Evolutionary conservation across 2,329 filamentous ascomycete species (phyloP), one percentile per base, ranked within the genome.

Genomic region (Penicillium nordicum): DNA sequence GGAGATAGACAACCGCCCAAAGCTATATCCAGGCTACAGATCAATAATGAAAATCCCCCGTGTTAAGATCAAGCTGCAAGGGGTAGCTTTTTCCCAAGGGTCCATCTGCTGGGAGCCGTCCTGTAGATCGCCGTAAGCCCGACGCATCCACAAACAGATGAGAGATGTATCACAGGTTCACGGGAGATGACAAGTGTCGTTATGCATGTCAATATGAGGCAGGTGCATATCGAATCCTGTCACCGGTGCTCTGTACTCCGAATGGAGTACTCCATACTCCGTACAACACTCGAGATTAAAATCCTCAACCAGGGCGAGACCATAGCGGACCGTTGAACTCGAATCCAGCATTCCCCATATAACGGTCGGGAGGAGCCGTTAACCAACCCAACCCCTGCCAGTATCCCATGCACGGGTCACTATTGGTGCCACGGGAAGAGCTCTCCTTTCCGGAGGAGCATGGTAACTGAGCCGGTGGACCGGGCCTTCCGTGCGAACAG

Each of bases 291-390:
- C n/a, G 49, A 44, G 29, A 46, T 34, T 44, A 8, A 6, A 36
- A 48, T 38, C 36, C 43, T 47, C 46, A 29, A 41, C 11, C 48
- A 57, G 34, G 41, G 38, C 48, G 55, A 58, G 55, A 58, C 42
- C 55, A 55, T 44, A 47, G 61, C 61, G 57, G 61, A 57, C 55
- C 61, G 59, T 59, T 58, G 21, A 25, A 53, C 45, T 27, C 18
- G 3, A 18, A 44, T 34, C 32, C 27, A 50, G n/a, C 44, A 3
- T 47, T 47, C 54, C 51, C 61, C 59, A 59, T 63, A 52, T 57
- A 59, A 64, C 57, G 61, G 59, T 49, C 47, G 63, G 63, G 63
- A 63, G 51, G 61, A 62, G 55, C 62, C 59, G 59, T 49, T 32
- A 3, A 32, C 34, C 32, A 18, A 34, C 12, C 12, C 30, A 41